Evolutionary conservation across 768 basidiomycete species (phyloP).

Genomic region (Russula vinacea): DNA sequence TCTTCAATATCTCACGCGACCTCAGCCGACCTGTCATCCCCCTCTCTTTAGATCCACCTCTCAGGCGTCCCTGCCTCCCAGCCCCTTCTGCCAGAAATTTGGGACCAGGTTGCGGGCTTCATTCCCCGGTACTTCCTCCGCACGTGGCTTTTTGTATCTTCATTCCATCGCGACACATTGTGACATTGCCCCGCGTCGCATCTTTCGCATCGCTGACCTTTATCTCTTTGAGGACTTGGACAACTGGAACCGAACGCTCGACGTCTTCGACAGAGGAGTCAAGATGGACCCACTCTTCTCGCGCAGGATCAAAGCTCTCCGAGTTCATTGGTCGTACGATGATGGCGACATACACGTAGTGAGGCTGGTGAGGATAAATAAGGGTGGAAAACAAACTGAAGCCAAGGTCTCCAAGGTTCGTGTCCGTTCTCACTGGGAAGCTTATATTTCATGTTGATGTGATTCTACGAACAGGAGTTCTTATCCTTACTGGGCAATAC

Average conservation of each 20-base stretch:
- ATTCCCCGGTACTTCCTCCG: constrained; percentile 65
- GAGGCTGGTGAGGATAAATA: too few species aligned
- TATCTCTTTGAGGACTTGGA: constrained; percentile 66
- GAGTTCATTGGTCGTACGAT: constrained; percentile 68
- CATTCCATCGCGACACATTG: constrained; percentile 62
- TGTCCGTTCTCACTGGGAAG: too few species aligned
- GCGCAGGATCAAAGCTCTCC: constrained; percentile 52
- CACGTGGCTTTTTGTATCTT: constrained; percentile 64
- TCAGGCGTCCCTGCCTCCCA: constrained; percentile 55
- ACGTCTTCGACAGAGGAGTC: constrained; percentile 65
- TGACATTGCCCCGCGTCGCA: constrained; percentile 59
- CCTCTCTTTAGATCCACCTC: constrained; percentile 47
- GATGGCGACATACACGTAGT: constrained; percentile 66
- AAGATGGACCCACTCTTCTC: constrained; percentile 62
- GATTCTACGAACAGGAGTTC: too few species aligned
- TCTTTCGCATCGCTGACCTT: constrained; percentile 65
- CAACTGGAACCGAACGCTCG: constrained; percentile 56
- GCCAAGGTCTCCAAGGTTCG: too few species aligned
- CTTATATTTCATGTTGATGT: too few species aligned
- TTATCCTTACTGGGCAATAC: too few species aligned
- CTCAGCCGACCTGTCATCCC: constrained; percentile 8
- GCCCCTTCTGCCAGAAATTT: constrained; percentile 61
- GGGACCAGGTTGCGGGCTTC: constrained; percentile 61
- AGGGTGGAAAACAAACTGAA: too few species aligned
- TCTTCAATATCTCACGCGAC: neutral